A percentile compares a stretch with the other conserved stretches of the same genome.
Conservation (phyloP, 2,329 filamentous ascomycete species). For the Trichoderma asperellum region DNA sequence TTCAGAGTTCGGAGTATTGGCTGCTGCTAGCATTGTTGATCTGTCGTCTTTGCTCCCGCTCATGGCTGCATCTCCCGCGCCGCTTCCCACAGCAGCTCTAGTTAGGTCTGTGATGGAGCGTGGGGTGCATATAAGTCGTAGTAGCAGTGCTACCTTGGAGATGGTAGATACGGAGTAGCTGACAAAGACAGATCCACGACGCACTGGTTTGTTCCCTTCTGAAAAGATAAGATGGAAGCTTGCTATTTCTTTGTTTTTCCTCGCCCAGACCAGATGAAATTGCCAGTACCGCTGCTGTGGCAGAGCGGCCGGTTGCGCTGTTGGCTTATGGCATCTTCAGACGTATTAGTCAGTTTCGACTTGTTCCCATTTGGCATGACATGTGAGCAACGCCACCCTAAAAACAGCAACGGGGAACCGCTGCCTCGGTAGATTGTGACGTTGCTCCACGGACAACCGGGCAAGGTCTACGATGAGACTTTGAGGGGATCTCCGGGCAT, state of each 20-base stretch:
- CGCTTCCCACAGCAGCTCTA: constrained; percentile 16
- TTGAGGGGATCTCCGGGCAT: background rate
- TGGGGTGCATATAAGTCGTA: constrained; percentile 17
- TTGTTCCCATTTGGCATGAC: background rate
- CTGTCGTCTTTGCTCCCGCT: background rate
- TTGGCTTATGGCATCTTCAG: background rate
- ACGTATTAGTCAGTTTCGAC: background rate
- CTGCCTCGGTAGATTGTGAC: constrained; percentile 15
- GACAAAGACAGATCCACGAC: constrained; percentile 2
- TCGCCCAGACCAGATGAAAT: background rate
- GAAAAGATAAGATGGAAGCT: background rate
- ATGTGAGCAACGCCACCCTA: background rate
- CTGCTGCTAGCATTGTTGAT: background rate
- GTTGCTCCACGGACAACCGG: constrained; percentile 11
- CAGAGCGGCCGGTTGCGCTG: background rate
- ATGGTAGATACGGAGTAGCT: background rate
- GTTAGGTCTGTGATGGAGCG: constrained; percentile 18
- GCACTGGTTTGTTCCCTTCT: background rate
- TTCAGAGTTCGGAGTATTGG: background rate
- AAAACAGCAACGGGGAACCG: constrained; percentile 21
- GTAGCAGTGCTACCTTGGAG: background rate
- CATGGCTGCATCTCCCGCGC: constrained; percentile 10
- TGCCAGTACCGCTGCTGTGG: background rate
- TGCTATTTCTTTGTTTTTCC: background rate
- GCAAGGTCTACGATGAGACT: background rate